Evolutionary conservation across 2,329 filamentous ascomycete species (phyloP).

Genomic region (Trichoderma koningiopsis): DNA sequence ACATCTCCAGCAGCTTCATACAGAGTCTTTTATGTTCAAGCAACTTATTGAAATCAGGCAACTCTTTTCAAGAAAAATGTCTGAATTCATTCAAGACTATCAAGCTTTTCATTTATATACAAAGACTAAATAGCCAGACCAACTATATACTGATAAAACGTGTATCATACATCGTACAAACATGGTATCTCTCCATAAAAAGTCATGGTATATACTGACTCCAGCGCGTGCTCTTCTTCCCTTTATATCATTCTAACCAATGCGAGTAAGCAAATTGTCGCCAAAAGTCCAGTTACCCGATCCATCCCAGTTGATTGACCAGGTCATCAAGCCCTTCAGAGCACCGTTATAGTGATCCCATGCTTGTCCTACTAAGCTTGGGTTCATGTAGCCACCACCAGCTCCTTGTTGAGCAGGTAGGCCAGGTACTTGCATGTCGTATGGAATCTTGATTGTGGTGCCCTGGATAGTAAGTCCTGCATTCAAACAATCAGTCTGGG

Average conservation of each 20-base stretch:
- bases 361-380: slow-evolving; percentile 35
- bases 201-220: neutral
- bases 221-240: neutral
- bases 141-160: neutral
- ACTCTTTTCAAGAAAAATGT: neutral
- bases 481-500: slow-evolving; percentile 42
- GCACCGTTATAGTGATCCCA: slow-evolving; percentile 38
- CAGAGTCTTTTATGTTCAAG: neutral
- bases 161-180: neutral
- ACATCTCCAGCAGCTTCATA: neutral
- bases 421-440: slow-evolving; percentile 41
- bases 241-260: neutral
- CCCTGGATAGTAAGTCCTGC: slow-evolving; percentile 37
- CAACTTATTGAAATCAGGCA: neutral
- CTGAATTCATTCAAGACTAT: neutral
- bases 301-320: slow-evolving; percentile 44
- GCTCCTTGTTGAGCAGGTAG: slow-evolving; percentile 41
- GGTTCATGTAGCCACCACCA: slow-evolving; percentile 39
- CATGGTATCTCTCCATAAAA: neutral
- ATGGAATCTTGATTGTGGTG: slow-evolving; percentile 39
- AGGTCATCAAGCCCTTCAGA: slow-evolving; percentile 42
- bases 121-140: neutral
- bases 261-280: slow-evolving; percentile 35
- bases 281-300: slow-evolving; percentile 40
- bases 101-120: neutral